Percentiles rank a stretch among this genome's conserved stretches.
These are phyloP conservation scores for Dictyostelium gargantuum DNA, from an alignment of 208 protist species.

Conservation along the genomic window DNA sequence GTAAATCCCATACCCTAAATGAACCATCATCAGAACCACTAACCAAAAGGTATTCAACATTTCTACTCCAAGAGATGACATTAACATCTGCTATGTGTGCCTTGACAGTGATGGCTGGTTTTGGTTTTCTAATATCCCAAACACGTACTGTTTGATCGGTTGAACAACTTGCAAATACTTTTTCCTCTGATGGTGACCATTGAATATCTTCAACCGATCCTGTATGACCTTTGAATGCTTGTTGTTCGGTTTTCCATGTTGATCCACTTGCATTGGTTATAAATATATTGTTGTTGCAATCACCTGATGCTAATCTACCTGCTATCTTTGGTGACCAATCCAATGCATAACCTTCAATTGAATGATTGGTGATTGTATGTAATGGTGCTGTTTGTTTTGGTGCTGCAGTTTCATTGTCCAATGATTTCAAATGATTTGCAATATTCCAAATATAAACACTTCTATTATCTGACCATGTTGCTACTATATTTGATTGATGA, in stretches of 20 bases:
- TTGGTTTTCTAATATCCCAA: conserved; percentile 82
- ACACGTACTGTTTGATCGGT: conserved; percentile 81
- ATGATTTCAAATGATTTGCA: conserved; percentile 82
- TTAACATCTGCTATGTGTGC: conserved; percentile 94
- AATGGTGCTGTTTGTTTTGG: conserved; percentile 48
- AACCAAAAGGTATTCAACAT: conserved; percentile 92
- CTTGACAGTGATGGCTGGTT: conserved; percentile 67
- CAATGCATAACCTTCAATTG: conserved; percentile 96
- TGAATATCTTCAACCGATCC: conserved; percentile 96
- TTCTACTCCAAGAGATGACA: conserved; percentile 94
- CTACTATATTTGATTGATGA: conserved; percentile 90
- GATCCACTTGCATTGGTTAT: conserved; percentile 85
- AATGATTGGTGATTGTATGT: conserved; percentile 82
- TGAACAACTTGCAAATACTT: conserved; percentile 85
- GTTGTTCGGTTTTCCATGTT: conserved; percentile 65
- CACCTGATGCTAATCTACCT: conserved; percentile 86
- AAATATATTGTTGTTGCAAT: conserved; percentile 92
- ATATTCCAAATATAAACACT: conserved; percentile 94
- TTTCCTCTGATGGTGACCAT: conserved; percentile 93
- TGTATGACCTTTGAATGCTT: conserved; percentile 82
- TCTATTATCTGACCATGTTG: conserved; percentile 95
- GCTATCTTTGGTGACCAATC: conserved; percentile 92
- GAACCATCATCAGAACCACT: conserved; percentile 96
- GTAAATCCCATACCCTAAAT: conserved; percentile 97
- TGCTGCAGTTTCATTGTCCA: conserved; percentile 79